phyloP scores from a whole-genome alignment of 2,329 filamentous ascomycete genomes.

The Incumbomyces lentus region DNA sequence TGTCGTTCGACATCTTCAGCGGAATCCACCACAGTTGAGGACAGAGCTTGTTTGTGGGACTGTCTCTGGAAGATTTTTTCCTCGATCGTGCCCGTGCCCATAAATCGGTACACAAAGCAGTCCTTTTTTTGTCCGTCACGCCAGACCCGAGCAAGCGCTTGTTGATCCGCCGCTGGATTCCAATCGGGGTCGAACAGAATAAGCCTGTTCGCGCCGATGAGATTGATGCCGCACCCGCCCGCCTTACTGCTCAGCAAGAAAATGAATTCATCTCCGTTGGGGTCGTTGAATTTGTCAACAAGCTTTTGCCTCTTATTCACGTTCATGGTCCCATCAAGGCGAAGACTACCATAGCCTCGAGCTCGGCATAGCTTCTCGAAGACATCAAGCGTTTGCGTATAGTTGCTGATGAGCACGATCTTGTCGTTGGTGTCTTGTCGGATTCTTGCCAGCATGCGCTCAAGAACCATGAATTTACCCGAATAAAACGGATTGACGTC shows the following conservation, averaged over 20 bases:
- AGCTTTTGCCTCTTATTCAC: constrained; percentile 95
- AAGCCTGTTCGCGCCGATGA: constrained; percentile 60
- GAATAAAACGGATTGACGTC: constrained; percentile 94
- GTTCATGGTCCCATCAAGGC: constrained; percentile 94
- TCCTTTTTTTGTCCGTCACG: constrained; percentile 91
- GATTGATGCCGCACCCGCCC: constrained; percentile 59
- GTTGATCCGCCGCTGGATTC: constrained; percentile 64
- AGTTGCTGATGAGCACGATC: constrained; percentile 97
- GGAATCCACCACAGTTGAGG: constrained; percentile 90
- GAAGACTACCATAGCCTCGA: constrained; percentile 72
- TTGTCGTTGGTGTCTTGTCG: constrained; percentile 96
- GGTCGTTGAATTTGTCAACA: constrained; percentile 95
- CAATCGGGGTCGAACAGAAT: constrained; percentile 66
- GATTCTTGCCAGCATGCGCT: constrained; percentile 92
- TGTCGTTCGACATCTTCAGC: constrained; percentile 96
- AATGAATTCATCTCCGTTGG: constrained; percentile 77
- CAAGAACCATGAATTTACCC: constrained; percentile 96
- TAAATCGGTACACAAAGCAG: constrained; percentile 99
- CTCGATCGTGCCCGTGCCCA: constrained; percentile 93
- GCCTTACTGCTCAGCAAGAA: constrained; percentile 83
- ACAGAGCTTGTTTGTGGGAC: constrained; percentile 93
- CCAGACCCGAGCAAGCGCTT: constrained; percentile 66
- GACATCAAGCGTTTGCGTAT: constrained; percentile 89
- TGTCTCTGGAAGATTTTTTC: constrained; percentile 99
- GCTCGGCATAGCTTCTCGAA: constrained; percentile 84